Conservation (phyloP, 2,329 filamentous ascomycete species). For the Penicillium sclerotiorum region DNA sequence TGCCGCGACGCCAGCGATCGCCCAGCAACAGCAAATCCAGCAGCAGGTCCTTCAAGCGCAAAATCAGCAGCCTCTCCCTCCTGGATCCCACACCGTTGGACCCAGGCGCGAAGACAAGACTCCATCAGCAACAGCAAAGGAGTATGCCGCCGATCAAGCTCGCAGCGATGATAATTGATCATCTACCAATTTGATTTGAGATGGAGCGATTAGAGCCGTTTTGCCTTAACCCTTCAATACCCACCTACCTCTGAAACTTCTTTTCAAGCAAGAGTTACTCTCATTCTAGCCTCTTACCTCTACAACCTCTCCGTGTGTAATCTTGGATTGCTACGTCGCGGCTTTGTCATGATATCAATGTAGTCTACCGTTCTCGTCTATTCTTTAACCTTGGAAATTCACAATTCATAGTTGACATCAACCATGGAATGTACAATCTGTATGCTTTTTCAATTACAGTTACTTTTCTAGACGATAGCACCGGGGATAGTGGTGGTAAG, state of each 20-base stretch:
- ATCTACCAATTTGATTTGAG: background rate
- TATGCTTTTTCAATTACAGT: no score
- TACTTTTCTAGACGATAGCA: no score
- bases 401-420: no score
- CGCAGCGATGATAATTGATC: slow-evolving; percentile 25
- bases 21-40: slow-evolving; percentile 44
- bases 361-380: slow-evolving; percentile 23
- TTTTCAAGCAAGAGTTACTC: background rate
- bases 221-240: slow-evolving; percentile 20
- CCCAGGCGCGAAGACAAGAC: slow-evolving; percentile 31
- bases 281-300: slow-evolving; percentile 4
- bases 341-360: slow-evolving; percentile 24
- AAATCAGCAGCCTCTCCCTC: slow-evolving; percentile 39
- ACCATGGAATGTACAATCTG: no score
- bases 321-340: slow-evolving; percentile 10
- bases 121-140: slow-evolving; percentile 16
- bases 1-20: slow-evolving; percentile 43
- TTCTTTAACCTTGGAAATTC: background rate
- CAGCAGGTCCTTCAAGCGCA: slow-evolving; percentile 40
- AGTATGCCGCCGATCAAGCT: slow-evolving; percentile 22
- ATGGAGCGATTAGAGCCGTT: background rate
- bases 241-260: slow-evolving; percentile 11
- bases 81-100: slow-evolving; percentile 39
- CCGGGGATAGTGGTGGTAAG: no score
- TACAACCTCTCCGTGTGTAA: slow-evolving; percentile 3